These are phyloP conservation scores for Candida takata DNA, from an alignment of 805 yeast genomes.

Conservation along the genomic window DNA sequence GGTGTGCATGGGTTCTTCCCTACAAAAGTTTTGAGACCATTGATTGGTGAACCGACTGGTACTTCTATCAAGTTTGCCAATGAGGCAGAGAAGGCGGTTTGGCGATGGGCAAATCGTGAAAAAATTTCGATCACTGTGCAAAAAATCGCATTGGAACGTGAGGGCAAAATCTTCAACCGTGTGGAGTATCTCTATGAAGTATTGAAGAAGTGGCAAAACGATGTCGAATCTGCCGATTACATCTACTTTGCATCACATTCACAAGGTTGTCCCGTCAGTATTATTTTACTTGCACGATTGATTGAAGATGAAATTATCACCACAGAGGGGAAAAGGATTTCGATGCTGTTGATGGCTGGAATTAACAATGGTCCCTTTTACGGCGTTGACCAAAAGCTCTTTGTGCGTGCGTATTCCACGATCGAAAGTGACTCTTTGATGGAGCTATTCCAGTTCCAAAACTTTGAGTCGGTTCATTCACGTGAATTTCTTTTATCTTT, in stretches of 20 bases:
- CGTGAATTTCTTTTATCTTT: constrained; percentile 62
- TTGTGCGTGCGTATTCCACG: constrained; percentile 83
- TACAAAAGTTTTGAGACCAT: constrained; percentile 70
- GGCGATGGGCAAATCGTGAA: constrained; percentile 45
- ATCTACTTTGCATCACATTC: constrained; percentile 93
- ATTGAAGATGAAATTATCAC: constrained; percentile 49
- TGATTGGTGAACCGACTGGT: constrained; percentile 95
- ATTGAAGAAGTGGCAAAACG: constrained; percentile 55
- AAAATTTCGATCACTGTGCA: constrained; percentile 46
- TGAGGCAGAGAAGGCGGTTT: constrained; percentile 78
- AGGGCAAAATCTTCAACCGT: constrained; percentile 83
- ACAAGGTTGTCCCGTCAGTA: constrained; percentile 91
- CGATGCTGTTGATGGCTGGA: constrained; percentile 92
- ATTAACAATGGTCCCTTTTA: constrained; percentile 90
- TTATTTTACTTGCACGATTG: constrained; percentile 66
- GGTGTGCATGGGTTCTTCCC: constrained; percentile 99
- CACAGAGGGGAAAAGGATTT: constrained; percentile 36
- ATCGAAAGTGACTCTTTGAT: constrained; percentile 81
- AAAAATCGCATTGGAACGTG: constrained; percentile 89
- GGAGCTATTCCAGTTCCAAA: constrained; percentile 86
- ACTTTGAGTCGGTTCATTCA: constrained; percentile 65
- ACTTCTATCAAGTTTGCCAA: constrained; percentile 85
- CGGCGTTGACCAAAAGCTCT: constrained; percentile 77
- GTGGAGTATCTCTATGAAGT: constrained; percentile 74
- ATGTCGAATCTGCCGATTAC: constrained; percentile 61